Evolutionary conservation across 805 yeast genomes (phyloP).

Genomic region (Ogataea nitratoaversa): DNA sequence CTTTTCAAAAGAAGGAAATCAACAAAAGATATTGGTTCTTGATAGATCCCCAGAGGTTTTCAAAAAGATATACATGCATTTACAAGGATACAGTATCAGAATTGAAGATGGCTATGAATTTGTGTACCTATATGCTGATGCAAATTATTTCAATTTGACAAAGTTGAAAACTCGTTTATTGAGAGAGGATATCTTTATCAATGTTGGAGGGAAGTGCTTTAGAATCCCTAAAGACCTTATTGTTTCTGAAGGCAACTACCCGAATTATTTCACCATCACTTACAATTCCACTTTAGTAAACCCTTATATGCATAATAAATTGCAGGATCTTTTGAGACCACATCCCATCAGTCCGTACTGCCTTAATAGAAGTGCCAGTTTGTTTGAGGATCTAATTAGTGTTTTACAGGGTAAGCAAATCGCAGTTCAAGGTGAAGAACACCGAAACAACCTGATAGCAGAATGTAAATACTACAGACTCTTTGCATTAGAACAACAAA

Average conservation of each 20-base stretch:
- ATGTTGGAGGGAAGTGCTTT: constrained; percentile 58
- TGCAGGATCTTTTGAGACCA: constrained; percentile 58
- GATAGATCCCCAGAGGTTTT: constrained; percentile 75
- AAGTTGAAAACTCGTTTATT: constrained; percentile 46
- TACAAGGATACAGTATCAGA: constrained; percentile 74
- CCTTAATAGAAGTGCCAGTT: constrained; percentile 45
- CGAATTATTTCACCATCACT: constrained; percentile 71
- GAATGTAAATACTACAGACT: constrained; percentile 81
- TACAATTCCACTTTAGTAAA: constrained; percentile 39
- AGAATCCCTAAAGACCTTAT: constrained; percentile 55
- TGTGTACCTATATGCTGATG: constrained; percentile 62
- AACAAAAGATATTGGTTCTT: constrained; percentile 47
- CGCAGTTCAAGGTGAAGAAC: constrained; percentile 39
- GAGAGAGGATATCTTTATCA: constrained; percentile 52
- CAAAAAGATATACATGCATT: constrained; percentile 59
- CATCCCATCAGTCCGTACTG: constrained; percentile 67
- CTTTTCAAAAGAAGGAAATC: constrained; percentile 42
- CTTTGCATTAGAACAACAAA: constrained; percentile 64
- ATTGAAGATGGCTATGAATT: constrained; percentile 58
- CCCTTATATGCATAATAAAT: constrained; percentile 34
- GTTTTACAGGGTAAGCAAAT: constrained; percentile 52
- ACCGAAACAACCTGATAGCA: constrained; percentile 51
- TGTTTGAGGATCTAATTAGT: constrained; percentile 53
- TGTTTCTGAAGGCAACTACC: constrained; percentile 59
- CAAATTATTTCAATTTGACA: constrained; percentile 64